A percentile compares a stretch with the other conserved stretches of the same genome.
These are phyloP conservation scores for Epithemia pelagica DNA, from an alignment of 108 stramenopile genomes.

Conservation along the genomic window DNA sequence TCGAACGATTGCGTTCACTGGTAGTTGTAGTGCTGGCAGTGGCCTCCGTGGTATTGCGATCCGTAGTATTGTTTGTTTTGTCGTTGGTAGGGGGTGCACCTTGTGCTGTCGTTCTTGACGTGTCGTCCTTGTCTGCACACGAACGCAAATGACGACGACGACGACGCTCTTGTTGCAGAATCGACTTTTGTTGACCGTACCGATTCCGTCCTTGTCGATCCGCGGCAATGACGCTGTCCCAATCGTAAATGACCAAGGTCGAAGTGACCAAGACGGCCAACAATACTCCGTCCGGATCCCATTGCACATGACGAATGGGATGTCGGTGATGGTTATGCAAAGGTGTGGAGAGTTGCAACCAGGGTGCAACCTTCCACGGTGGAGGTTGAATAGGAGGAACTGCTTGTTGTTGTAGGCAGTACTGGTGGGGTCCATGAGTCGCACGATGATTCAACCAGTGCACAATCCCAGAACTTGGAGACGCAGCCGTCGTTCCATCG, in stretches of 20 bases:
- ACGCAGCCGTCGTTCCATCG: background rate
- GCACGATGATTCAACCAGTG: background rate
- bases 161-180: too few relatives aligned
- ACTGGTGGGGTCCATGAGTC: background rate
- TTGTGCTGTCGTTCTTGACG: background rate
- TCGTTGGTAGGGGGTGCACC: too few relatives aligned
- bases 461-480: background rate
- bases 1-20: background rate
- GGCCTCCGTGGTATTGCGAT: background rate
- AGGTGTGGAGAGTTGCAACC: background rate
- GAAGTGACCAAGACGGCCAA: constrained; percentile 26
- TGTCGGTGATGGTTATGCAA: background rate
- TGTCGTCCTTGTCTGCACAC: background rate
- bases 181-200: background rate
- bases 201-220: constrained; percentile 10
- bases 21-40: too few relatives aligned
- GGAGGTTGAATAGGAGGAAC: background rate
- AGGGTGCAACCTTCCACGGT: background rate
- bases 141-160: too few relatives aligned
- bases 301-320: constrained; percentile 15
- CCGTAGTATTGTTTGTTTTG: background rate
- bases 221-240: constrained; percentile 37
- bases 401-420: constrained; percentile 9
- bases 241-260: constrained; percentile 32
- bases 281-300: constrained; percentile 38